Evolutionary conservation across 2,329 filamentous ascomycete genomes (phyloP), one percentile per base, ranked within the genome.

Genomic region (Stemphylium vesicarium): DNA sequence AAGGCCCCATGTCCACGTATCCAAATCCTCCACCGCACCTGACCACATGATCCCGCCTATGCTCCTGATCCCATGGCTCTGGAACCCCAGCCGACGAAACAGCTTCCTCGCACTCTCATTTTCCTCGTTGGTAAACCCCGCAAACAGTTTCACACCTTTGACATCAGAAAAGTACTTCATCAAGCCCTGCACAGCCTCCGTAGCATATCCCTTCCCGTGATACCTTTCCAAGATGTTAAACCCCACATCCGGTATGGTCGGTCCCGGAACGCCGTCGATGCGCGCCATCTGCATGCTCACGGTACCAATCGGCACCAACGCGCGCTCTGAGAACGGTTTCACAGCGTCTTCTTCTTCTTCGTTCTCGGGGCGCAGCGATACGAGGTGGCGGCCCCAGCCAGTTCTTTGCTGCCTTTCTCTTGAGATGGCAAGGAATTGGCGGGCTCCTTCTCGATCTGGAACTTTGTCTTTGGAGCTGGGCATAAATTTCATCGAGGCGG

Each of bases 381-480:
- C 54, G 2, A 71, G 52, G 22, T 63, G 70, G 0, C 60, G 65
- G 4, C 70, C 70, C 45, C 62, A 72, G 6, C 69, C 69, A n/a
- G 57, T 68, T 24, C 57, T 53, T 11, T 43, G 51, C 22, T 65
- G 59, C 11, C 38, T 38, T 4, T 57, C 50, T n/a, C 6, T 16
- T 2, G 36, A 24, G 11, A 60, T 50, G 6, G 33, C 53, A 31
- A 69, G 55, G 9, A 42, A 39, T 2, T 48, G 26, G 1, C 59
- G 62, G 0, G 61, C 63, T 10, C 40, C 52, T 12, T 46, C 52
- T 5, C 22, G 52, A 45, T 51, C 36, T 41, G 52, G 35, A 12
- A 50, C 4, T 2, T 22, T 13, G 9, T 32, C n/a, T 16, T 31
- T 26, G 0, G 32, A 20, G 4, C 24, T 4, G 2, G 42, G 50